These are phyloP conservation scores for Cymodocea nodosa DNA, from an alignment of 116 monocot genomes.

Conservation along the genomic window DNA sequence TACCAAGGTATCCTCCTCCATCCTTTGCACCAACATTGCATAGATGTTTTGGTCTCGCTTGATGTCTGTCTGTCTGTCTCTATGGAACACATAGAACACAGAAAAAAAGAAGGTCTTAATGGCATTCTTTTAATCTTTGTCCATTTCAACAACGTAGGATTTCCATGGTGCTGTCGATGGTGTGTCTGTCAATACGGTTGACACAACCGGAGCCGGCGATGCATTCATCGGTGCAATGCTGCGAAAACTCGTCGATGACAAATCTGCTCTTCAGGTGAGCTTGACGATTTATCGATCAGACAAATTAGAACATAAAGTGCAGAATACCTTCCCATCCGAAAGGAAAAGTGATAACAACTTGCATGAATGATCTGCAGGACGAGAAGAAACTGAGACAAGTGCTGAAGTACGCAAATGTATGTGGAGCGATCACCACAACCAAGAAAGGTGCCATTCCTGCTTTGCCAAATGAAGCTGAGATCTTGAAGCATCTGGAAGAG, in stretches of 20 bases:
- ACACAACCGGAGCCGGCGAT: constrained; percentile 87
- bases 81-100: too few relatives aligned
- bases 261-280: constrained; percentile 36
- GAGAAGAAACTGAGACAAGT: constrained; percentile 55
- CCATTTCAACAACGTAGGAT: constrained; percentile 8
- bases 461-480: constrained; percentile 28
- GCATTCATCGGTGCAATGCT: constrained; percentile 68
- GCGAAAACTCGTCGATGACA: constrained; percentile 39
- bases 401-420: constrained; percentile 58
- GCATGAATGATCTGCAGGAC: constrained; percentile 18
- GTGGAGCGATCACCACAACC: constrained; percentile 81
- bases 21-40: background rate
- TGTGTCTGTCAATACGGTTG: constrained; percentile 48
- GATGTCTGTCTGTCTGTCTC: too few relatives aligned
- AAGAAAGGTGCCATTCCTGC: constrained; percentile 90
- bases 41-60: background rate
- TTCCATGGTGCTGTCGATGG: constrained; percentile 50
- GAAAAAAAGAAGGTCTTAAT: too few relatives aligned
- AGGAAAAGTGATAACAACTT: background rate
- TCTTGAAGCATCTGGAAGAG: constrained; percentile 10
- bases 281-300: background rate
- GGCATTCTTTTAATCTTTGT: background rate
- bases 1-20: constrained; percentile 17
- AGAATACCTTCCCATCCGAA: background rate
- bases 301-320: background rate